Base-by-base conservation (phyloP, 164 flowering plant species). In the Nymphaea thermarum region DNA sequence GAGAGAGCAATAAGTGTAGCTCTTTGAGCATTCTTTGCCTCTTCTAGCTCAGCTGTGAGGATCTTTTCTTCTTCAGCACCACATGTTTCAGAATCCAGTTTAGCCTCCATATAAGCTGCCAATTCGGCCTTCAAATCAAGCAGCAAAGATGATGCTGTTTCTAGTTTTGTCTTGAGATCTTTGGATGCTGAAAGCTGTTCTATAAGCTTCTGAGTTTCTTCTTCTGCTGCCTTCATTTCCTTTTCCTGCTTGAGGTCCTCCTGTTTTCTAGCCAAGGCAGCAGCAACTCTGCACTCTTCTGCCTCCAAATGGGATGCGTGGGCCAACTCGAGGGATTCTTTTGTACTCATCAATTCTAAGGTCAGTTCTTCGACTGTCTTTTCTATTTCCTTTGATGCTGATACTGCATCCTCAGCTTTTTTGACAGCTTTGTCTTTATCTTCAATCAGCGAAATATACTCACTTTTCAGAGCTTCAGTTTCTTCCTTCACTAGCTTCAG, bases 291-390 rank as follows among this genome's bases (percentile, higher is more conserved):
- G 18, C 84, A 85, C 66, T 93, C 97, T 77, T 93, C 97, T 15
- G 89, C 97, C 73, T 91, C 97, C 68, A 91, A 70, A 77, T 93
- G 97, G 12, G 87, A 83, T 62, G 90, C 81, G 68, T 89, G 97
- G 16, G 94, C 94, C 67, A 87, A 82, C 73, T 89, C 94, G 44
- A 93, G 75, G 1, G 90, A 80, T 71, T 91, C 94, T 76, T 88
- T 93, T 5, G 86, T 72, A 12, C 88, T 73, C 43, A 93, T 89
- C 18, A 93, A 81, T 75, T 91, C 96, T 59, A 88, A 82, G 6
- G 97, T 94, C 67, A 94, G 78, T 62, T 82, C 88, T 80, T 89
- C 93, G 67, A 86, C 95, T 2, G 80, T 79, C 75, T 82, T 88
- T 82, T 89, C 93, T 36, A 83, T 83, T 70, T 86, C 91, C 75